Evolutionary conservation across 2,329 filamentous ascomycete genomes (phyloP), one percentile per base, ranked within the genome.

Genomic region (Arachnomyces sp.): DNA sequence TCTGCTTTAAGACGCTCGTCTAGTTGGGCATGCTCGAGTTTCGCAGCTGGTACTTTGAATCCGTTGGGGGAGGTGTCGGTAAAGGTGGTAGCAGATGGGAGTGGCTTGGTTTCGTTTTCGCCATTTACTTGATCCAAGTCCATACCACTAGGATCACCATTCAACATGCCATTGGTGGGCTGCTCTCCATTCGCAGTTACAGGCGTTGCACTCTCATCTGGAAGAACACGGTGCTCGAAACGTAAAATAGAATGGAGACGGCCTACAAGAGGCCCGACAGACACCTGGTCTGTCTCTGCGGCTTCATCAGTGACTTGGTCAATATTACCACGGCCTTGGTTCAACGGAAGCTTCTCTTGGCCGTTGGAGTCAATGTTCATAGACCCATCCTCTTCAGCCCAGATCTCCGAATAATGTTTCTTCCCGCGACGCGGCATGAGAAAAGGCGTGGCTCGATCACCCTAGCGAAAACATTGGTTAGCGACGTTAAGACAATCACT

Each of bases 1-100:
- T 98, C 92, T 54, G 88, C 83, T 64, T 94, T 85, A 38, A 94
- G 77, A 34, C 92, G 85, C 56, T 94, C 85, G 53, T 98, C 92
- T 14, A 95, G 77, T 55, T 88, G 82, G 2, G 76, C 73, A 58
- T 94, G 93, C 56, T 95, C 89, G 5, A 93, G 72, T 50, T 86
- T 88, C 1, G 84, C 79, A 1, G 76, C 79, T 0, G 82, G 77
- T 42, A 86, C 84, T 62, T 87, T 90, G 80, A 86, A 92, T 4
- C 77, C 72, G 49, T 84, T 83, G 3, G 80, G 76, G 4, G 77
- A 76, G 2, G 84, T 84, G 48, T 93, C 87, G 1, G 82, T 72
- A 70, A 95, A 87, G 47, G 76, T 81, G 1, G 89, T 80, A 11
- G 89, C 87, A 0, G 88, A 80, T 3, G 82, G 79, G 14, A 71